Base-by-base conservation (phyloP, 306 rosid genomes). In the Trifolium dubium region DNA sequence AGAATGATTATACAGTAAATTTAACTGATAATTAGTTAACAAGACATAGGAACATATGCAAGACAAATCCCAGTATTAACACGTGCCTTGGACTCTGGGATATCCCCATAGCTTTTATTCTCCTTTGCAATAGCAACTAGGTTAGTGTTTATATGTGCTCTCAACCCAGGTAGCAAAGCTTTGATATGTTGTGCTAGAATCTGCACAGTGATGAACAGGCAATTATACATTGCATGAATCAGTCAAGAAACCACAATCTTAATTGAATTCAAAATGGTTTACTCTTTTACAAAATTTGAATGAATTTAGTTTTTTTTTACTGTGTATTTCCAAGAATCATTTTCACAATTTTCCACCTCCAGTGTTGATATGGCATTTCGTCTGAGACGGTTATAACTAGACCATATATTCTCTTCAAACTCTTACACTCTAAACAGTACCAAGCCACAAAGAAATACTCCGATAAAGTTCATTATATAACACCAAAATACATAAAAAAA, bases 61-160 rank as follows among this genome's bases (percentile, higher is more conserved):
- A 46, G 30, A 74, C 29, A 10, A 6, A 55, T 51, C 68, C 61
- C 17, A 5, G 56, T 64, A 69, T 43, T 32, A 60, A 65, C 59
- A 80, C 82, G 75, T 81, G 81, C 99, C 97, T 92, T 95, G 72
- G 96, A 88, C 78, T 95, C 99, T 0, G 96, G 87, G 83, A 95
- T 90, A 78, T 92, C 99, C 56, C 99, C 99, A 78, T 90, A 95
- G 85, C 96, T 88, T 66, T 93, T 92, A 58, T 90, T 96, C 84
- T 95, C 98, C 89, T 95, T 95, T 28, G 99, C 99, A 82, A 90
- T 93, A 79, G 93, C 55, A 53, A 92, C 90, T 46, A 95, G 75
- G 28, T 93, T 86, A 69, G 89, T 79, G 84, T 92, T 95, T 82
- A 95, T 92, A 60, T 96, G 96, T 74, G 98, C 95, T 81, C 90